Evolutionary conservation across 352 stramenopile genomes (phyloP).

Genomic region (Phytophthora pseudosyringae): DNA sequence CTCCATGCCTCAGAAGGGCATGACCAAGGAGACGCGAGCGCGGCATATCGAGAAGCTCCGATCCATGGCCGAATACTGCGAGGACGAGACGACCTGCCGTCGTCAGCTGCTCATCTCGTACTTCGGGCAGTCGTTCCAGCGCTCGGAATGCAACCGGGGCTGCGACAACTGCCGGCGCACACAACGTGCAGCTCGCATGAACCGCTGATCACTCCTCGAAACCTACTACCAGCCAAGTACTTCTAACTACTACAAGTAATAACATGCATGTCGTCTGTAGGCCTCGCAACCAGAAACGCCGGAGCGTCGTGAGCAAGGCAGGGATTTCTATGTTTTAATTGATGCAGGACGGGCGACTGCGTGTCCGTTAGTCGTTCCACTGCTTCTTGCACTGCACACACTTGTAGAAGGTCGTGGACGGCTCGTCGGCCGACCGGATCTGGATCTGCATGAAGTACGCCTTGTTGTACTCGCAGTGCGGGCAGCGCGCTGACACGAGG

Average conservation of each 20-base stretch:
- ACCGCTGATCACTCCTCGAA: not conserved
- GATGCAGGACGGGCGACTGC: not conserved
- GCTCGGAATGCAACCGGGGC: constrained; percentile 60
- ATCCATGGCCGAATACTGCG: constrained; percentile 82
- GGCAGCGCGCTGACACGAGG: constrained; percentile 84
- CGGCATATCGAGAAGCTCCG: constrained; percentile 83
- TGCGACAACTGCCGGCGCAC: constrained; percentile 76
- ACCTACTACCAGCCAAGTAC: not conserved
- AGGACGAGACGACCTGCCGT: constrained; percentile 76
- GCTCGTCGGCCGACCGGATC: constrained; percentile 98
- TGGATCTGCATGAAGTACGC: constrained; percentile 99
- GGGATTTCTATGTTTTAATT: constrained; percentile 3
- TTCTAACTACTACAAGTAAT: constrained; percentile 14
- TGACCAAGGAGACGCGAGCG: constrained; percentile 71
- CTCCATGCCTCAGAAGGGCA: constrained; percentile 78
- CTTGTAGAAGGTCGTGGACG: constrained; percentile 99
- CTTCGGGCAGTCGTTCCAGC: constrained; percentile 80
- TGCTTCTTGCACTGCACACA: constrained; percentile 98
- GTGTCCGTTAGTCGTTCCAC: constrained; percentile 90
- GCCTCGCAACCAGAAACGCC: not conserved
- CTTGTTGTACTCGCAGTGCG: constrained; percentile 94
- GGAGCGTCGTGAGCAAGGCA: constrained; percentile 3
- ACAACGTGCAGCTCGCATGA: constrained; percentile 38
- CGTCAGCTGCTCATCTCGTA: constrained; percentile 80
- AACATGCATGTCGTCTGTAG: constrained; percentile 17